A percentile compares a stretch with the other conserved stretches of the same genome.
These are phyloP conservation scores for Mortierella sp. DNA, from an alignment of 371 early-diverging fungal genomes.

Conservation along the genomic window DNA sequence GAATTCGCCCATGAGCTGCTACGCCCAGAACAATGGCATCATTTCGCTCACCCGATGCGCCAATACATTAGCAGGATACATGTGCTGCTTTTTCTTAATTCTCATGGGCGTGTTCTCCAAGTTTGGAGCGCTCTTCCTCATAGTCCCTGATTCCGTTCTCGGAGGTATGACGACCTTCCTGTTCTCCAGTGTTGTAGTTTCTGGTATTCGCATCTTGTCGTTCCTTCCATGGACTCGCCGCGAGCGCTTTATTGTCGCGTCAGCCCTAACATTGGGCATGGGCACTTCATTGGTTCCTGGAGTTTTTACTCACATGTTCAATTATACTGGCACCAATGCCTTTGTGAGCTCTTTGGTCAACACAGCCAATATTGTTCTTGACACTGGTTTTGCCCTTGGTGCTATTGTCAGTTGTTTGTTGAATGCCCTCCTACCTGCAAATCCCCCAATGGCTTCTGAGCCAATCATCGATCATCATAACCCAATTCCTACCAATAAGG, in stretches of 20 bases:
- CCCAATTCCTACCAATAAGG: slow-evolving; percentile 16
- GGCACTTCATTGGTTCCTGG: slow-evolving; percentile 67
- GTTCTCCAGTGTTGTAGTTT: slow-evolving; percentile 71
- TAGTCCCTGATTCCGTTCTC: slow-evolving; percentile 66
- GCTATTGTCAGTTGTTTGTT: slow-evolving; percentile 66
- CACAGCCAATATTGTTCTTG: slow-evolving; percentile 69
- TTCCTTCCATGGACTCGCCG: slow-evolving; percentile 75
- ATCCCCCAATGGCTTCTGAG: slow-evolving; percentile 26
- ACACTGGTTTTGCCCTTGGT: slow-evolving; percentile 68
- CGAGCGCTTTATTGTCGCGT: slow-evolving; percentile 61
- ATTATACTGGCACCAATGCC: slow-evolving; percentile 63
- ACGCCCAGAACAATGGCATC: slow-evolving; percentile 77
- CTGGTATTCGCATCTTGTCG: slow-evolving; percentile 74
- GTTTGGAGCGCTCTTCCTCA: slow-evolving; percentile 71
- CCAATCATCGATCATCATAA: slow-evolving; percentile 38
- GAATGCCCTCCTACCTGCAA: slow-evolving; percentile 61
- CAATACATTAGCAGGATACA: slow-evolving; percentile 72
- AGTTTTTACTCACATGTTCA: slow-evolving; percentile 71
- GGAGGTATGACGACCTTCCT: slow-evolving; percentile 73
- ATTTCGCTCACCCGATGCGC: slow-evolving; percentile 73
- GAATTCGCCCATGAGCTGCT: slow-evolving; percentile 70
- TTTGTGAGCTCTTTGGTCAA: slow-evolving; percentile 64
- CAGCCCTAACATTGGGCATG: slow-evolving; percentile 61
- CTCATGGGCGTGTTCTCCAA: slow-evolving; percentile 73
- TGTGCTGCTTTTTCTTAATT: slow-evolving; percentile 69